Evolutionary conservation across 2,329 filamentous ascomycete genomes (phyloP), one percentile per base, ranked within the genome.

Genomic region (Arthrobotrys iridis): DNA sequence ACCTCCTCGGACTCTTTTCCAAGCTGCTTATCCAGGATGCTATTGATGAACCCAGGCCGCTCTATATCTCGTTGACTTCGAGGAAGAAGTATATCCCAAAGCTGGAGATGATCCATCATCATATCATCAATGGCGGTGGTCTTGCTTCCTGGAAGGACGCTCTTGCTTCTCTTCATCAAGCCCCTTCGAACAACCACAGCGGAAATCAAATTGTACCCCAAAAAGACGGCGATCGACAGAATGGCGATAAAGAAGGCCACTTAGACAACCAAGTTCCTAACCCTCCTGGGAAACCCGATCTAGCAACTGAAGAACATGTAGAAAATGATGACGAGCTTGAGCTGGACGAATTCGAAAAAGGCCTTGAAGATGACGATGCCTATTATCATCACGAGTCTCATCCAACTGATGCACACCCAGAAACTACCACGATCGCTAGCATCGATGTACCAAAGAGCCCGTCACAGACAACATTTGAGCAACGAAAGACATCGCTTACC

Each of bases 401-500:
- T n/a, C 33, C 59, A 40, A 50, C 15, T 7, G 63, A 68, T 10
- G 8, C 3, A 8, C 46, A 58, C 7, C 46, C 41, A 7, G 40
- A 63, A 33, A 22, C n/a, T 10, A 24, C 43, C 10, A 20, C 15
- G 13, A 28, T 68, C 10, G 50, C 46, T 35, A 71, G 28, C 6
- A 13, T 75, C n/a, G 71, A 75, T 40, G 71, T 75, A 1, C 71
- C 71, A 1, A 67, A 68, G n/a, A 75, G 71, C 24, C 71, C 71
- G 11, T 75, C 71, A 5, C 71, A 75, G 40, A 13, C 46, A 43
- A 75, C 30, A 30, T 24, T 46, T 20, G 46, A 63, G 11, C 62
- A 52, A 26, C 37, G 28, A 22, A 40, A 50, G 15, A 13, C 48
- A 13, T 30, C 57, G 0, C 15, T 64, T 1, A 20, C 35, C 26